A percentile compares a stretch with the other conserved stretches of the same genome.
Conservation (phyloP, 2,329 filamentous ascomycete species). For the Parastagonospora nodorum region DNA sequence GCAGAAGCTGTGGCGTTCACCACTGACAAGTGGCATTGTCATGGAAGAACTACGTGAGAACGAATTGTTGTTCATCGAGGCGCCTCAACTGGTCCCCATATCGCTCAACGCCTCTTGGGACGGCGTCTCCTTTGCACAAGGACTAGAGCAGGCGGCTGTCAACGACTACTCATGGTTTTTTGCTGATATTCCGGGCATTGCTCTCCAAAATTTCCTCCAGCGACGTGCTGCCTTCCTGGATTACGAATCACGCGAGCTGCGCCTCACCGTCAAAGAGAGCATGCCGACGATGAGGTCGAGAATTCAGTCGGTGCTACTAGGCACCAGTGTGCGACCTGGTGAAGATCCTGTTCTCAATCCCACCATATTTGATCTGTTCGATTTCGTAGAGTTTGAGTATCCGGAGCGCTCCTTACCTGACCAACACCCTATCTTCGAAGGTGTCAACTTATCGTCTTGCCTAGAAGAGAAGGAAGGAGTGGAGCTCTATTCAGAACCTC, state of each 20-base stretch:
- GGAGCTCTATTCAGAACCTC: constrained; percentile 69
- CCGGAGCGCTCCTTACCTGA: constrained; percentile 55
- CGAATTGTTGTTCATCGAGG: constrained; percentile 78
- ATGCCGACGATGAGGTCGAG: constrained; percentile 60
- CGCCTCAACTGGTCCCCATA: constrained; percentile 74
- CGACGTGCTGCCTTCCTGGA: constrained; percentile 79
- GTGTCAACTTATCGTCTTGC: constrained; percentile 71
- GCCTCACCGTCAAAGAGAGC: constrained; percentile 71
- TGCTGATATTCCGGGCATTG: constrained; percentile 67
- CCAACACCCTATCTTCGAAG: constrained; percentile 63
- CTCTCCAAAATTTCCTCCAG: constrained; percentile 77
- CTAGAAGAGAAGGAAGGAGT: constrained; percentile 61
- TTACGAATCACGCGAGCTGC: constrained; percentile 84
- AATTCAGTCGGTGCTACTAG: constrained; percentile 70
- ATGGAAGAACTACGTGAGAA: constrained; percentile 79
- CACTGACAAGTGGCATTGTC: constrained; percentile 74
- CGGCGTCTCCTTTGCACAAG: constrained; percentile 61
- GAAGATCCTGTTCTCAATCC: constrained; percentile 70
- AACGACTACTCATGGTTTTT: constrained; percentile 65
- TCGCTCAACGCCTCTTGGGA: constrained; percentile 76
- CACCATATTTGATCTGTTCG: constrained; percentile 89
- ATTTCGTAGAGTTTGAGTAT: constrained; percentile 76
- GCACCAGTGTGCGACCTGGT: constrained; percentile 70
- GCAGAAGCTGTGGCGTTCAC: constrained; percentile 80
- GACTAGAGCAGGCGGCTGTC: constrained; percentile 23